Percentiles rank a stretch among this genome's conserved stretches.
These are phyloP conservation scores for Sechiopsis laciniata DNA, from an alignment of 306 rosid species.

Conservation along the genomic window DNA sequence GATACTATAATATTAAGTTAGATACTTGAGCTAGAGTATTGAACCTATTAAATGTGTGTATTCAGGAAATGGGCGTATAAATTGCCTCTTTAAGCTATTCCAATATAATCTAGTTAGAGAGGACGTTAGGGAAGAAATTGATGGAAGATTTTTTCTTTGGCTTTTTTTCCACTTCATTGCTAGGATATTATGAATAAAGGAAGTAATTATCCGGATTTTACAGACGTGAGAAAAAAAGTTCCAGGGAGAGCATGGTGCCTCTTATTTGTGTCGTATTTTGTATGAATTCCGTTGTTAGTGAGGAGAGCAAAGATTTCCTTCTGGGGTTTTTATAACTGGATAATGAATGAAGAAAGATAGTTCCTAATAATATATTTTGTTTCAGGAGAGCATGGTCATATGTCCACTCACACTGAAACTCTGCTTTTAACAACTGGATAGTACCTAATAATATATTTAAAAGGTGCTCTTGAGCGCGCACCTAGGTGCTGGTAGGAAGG, in stretches of 20 bases:
- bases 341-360: too few relatives aligned
- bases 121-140: not conserved
- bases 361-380: too few relatives aligned
- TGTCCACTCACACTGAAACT: not conserved
- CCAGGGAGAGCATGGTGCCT: not conserved
- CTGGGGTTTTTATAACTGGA: not conserved
- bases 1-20: not conserved
- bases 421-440: not conserved
- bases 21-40: not conserved
- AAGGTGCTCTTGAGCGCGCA: too few relatives aligned
- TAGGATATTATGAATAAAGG: not conserved
- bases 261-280: not conserved
- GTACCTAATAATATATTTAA: too few relatives aligned
- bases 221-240: not conserved
- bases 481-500: too few relatives aligned
- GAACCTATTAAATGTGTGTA: not conserved
- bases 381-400: not conserved
- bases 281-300: not conserved
- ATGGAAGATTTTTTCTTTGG: not conserved
- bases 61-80: not conserved
- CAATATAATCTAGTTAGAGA: not conserved
- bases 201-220: conserved; percentile 1
- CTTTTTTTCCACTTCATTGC: not conserved
- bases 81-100: not conserved
- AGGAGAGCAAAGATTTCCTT: not conserved